These are phyloP conservation scores for Acorus calamus DNA, from an alignment of 106 monocot species.

Conservation along the genomic window DNA sequence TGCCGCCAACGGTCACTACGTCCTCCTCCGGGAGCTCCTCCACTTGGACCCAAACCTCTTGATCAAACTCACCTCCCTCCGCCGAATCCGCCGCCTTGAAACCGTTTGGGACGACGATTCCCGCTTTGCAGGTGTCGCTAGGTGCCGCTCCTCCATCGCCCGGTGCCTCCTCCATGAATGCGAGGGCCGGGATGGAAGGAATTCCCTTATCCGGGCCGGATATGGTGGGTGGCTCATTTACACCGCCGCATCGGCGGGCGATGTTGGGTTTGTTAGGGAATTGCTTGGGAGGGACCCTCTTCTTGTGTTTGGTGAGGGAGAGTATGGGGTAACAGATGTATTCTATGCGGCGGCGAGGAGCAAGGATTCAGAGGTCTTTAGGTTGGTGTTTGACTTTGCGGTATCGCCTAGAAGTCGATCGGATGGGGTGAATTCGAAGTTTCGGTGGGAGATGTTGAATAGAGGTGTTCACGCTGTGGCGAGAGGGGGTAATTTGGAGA, in stretches of 20 bases:
- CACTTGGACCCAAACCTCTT: conserved; percentile 1
- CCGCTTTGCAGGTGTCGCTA: neutral
- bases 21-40: conserved; percentile 1
- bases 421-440: no score
- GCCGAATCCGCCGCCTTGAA: neutral
- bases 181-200: neutral
- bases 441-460: no score
- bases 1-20: conserved; percentile 1
- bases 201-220: neutral
- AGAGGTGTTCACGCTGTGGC: no score
- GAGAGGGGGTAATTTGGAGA: no score
- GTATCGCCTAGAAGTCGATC: no score
- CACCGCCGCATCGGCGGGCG: neutral
- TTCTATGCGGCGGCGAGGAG: no score
- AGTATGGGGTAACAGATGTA: no score
- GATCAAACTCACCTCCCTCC: neutral
- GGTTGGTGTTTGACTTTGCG: no score
- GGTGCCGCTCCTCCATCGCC: neutral
- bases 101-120: neutral
- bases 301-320: no score
- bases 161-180: neutral
- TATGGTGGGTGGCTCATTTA: neutral
- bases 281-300: neutral
- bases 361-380: no score
- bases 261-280: no score